phyloP scores from a whole-genome alignment of 345 rosid genomes.

The Rhodamnia argentea region DNA sequence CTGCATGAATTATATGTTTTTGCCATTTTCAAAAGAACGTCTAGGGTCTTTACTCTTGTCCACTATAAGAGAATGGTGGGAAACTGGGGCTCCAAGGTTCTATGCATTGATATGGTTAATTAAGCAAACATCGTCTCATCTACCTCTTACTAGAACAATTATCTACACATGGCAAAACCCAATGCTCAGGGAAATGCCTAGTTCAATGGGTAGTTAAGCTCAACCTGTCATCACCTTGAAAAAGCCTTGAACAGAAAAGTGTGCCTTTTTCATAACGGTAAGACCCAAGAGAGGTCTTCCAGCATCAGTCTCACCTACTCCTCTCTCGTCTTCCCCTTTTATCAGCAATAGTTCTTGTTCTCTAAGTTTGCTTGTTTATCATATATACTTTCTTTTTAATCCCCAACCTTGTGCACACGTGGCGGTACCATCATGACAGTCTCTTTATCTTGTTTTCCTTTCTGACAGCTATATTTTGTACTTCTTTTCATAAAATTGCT shows the following conservation, averaged over 20 bases:
- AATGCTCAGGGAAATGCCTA: background rate
- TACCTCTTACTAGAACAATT: background rate
- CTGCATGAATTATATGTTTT: background rate
- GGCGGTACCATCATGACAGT: background rate
- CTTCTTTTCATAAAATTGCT: background rate
- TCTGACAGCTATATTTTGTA: background rate
- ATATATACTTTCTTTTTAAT: background rate
- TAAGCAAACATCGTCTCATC: background rate
- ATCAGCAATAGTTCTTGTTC: background rate
- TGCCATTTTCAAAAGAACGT: background rate
- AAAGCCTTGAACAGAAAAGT: background rate
- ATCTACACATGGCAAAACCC: background rate
- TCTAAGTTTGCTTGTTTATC: background rate
- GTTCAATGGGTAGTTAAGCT: background rate
- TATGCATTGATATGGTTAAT: background rate
- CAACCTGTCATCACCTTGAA: background rate
- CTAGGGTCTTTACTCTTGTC: background rate
- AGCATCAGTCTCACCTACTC: background rate
- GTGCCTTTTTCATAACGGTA: background rate
- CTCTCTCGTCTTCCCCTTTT: background rate
- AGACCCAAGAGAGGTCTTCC: background rate
- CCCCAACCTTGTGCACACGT: background rate
- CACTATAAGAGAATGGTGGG: background rate
- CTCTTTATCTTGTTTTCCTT: background rate
- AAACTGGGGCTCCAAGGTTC: background rate